A percentile compares a stretch with the other conserved stretches of the same genome.
Evolutionary conservation across 495 filamentous ascomycete species (phyloP).

Genomic region (Penicillium fimorum): DNA sequence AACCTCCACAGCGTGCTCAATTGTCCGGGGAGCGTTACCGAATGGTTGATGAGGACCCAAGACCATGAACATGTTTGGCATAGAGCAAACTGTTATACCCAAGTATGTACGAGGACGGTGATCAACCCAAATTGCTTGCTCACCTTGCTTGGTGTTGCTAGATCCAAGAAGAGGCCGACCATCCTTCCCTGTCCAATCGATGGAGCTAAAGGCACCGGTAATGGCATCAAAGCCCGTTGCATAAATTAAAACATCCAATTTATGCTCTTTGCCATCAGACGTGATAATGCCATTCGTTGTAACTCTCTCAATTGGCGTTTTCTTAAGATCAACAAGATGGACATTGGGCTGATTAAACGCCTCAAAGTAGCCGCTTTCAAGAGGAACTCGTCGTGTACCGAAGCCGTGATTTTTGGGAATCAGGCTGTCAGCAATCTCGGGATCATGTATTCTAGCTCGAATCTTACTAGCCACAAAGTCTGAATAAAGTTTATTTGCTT

Average conservation of each 20-base stretch:
- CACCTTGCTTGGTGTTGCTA: conserved; percentile 14
- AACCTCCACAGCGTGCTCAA: conserved; percentile 23
- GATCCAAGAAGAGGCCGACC: conserved; percentile 21
- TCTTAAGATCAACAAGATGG: conserved; percentile 30
- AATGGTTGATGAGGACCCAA: conserved; percentile 34
- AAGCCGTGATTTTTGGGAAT: conserved; percentile 32
- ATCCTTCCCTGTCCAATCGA: conserved; percentile 28
- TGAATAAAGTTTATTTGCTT: conserved; percentile 26
- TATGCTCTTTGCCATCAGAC: conserved; percentile 30
- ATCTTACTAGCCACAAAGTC: conserved; percentile 35
- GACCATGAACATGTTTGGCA: conserved; percentile 40
- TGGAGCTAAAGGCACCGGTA: conserved; percentile 32
- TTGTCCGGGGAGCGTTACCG: conserved; percentile 23
- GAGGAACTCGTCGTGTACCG: conserved; percentile 27
- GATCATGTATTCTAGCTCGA: conserved; percentile 28
- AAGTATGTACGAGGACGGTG: conserved; percentile 27
- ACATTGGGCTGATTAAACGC: conserved; percentile 37
- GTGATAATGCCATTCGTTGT: conserved; percentile 33
- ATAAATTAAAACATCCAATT: conserved; percentile 43
- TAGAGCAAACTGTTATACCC: conserved; percentile 26
- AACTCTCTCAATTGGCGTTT: conserved; percentile 26
- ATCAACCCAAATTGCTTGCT: conserved; percentile 23
- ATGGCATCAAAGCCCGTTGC: conserved; percentile 38
- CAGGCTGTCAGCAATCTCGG: conserved; percentile 26
- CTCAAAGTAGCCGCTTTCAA: conserved; percentile 39